These are phyloP conservation scores for sweet orange (Citrus sinensis) DNA, from an alignment of 345 rosid species.

Conservation along the genomic window DVS_A1.0 CM039163.1:36396501-36397000, in stretches of 20 bases:
- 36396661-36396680: not conserved
- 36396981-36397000: not conserved
- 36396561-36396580: not conserved
- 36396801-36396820: not conserved
- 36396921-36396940: conserved; percentile 46
- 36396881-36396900: conserved; percentile 77
- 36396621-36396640: not conserved
- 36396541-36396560: not conserved
- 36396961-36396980: not conserved
- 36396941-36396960: conserved; percentile 45
- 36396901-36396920: conserved; percentile 66
- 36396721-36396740: not conserved
- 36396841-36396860: conserved; percentile 9
- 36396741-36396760: not conserved
- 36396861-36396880: not conserved
- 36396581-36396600: not conserved
- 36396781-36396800: not conserved
- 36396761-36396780: not conserved
- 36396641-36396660: not conserved
- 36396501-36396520: not conserved
- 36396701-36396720: not conserved
- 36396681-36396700: not conserved
- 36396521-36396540: not conserved
- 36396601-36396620: not conserved
- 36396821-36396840: not conserved